Base-by-base conservation (phyloP, 179 eudicot species). In the Camellia oleifera region DNA sequence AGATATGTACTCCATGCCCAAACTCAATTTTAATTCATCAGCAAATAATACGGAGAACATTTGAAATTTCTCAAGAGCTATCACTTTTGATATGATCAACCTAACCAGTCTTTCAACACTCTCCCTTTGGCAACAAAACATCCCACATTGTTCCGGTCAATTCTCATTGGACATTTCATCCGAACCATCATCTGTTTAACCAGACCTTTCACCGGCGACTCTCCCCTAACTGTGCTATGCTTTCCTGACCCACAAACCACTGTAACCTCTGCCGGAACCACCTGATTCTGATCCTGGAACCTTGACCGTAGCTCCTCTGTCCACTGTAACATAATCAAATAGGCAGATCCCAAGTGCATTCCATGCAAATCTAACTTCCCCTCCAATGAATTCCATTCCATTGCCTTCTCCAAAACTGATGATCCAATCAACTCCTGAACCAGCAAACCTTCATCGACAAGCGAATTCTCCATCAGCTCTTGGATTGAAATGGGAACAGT, bases 281-380 rank as follows among this genome's bases (percentile, higher is more conserved):
- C 79, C 11, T 69, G 61, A 70, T 88, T 26, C 72, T 80, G 84
- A 1, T 81, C 83, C 10, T 40, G 23, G 18, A 88, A 89, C 79
- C 92, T 90, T 13, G 48, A 10, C n/a, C 69, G 88, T 20, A 92
- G 69, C 87, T 88, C 86, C 65, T 88, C 86, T 84, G 84, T 86
- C 98, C 95, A 92, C 63, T 88, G 91, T 18, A 93, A 82, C 83
- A 93, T 62, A 61, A 93, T 81, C 84, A 95, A 40, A 86, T 91
- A 95, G 8, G 95, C 88, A 71, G 91, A 73, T 69, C 82, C 75
- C 68, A 85, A 72, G 81, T 92, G 97, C 97, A 92, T 92, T 65
- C 97, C 98, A 67, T 93, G 98, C 85, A 95, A 85, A 91, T 95
- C 97, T 77, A 95, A 82, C 87, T 92, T 90, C 76, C 85, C 79